Percentiles rank a stretch among this genome's conserved stretches.
phyloP scores from a whole-genome alignment of 2,329 filamentous ascomycete genomes.

The Paraphoma chrysanthemicola region DNA sequence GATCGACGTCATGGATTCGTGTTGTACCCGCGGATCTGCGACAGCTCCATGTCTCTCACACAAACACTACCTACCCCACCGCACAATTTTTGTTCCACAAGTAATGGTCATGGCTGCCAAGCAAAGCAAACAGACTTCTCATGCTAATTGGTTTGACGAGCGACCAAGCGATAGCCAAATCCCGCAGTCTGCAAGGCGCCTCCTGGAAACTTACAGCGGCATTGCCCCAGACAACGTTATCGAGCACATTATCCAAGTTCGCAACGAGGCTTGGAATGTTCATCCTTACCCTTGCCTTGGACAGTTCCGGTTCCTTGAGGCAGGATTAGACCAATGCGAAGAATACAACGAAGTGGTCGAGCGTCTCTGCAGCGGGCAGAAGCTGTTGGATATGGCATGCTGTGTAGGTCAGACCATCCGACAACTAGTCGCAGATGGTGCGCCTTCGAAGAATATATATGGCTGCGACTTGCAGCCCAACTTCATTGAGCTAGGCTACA shows the following conservation, averaged over 20 bases:
- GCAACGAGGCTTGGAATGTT: constrained; percentile 33
- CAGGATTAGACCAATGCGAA: constrained; percentile 23
- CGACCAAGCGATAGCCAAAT: constrained; percentile 29
- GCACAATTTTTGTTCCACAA: background rate
- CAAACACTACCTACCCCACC: background rate
- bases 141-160: constrained; percentile 35
- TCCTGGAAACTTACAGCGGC: constrained; percentile 47
- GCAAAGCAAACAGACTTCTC: background rate
- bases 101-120: constrained; percentile 5
- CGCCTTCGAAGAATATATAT: constrained; percentile 46
- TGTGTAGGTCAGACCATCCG: constrained; percentile 55
- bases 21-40: too few species aligned
- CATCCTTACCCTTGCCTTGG: constrained; percentile 44
- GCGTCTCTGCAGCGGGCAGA: constrained; percentile 34
- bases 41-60: too few species aligned
- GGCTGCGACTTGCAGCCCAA: constrained; percentile 48
- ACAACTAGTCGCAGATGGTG: constrained; percentile 49
- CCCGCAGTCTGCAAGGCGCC: constrained; percentile 29
- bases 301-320: constrained; percentile 40
- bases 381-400: constrained; percentile 52
- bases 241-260: constrained; percentile 38
- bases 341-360: constrained; percentile 37
- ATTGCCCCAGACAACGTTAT: constrained; percentile 41
- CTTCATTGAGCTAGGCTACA: constrained; percentile 63
- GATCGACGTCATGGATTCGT: too few species aligned